Conservation (phyloP, 75 land plant genomes). For the Pseudotsuga menziesii region DNA sequence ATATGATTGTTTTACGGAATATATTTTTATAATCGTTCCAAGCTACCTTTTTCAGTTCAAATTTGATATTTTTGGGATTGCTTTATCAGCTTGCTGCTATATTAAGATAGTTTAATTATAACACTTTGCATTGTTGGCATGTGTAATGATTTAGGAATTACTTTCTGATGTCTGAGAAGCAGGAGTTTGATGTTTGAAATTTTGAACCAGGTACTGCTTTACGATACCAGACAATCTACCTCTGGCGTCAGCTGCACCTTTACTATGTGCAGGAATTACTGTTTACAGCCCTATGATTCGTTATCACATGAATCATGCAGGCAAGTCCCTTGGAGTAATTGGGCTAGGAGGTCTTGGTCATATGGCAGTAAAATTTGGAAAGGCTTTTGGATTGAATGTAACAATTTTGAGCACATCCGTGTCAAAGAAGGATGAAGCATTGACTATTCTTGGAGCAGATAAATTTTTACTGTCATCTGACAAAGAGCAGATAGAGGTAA, state of each 20-base stretch:
- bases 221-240: constrained; percentile 67
- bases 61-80: neutral
- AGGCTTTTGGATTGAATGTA: constrained; percentile 83
- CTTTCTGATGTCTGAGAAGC: constrained; percentile 1
- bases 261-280: constrained; percentile 89
- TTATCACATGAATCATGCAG: constrained; percentile 76
- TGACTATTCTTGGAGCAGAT: constrained; percentile 73
- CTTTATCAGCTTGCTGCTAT: neutral
- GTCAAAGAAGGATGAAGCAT: constrained; percentile 73
- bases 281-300: constrained; percentile 87
- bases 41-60: neutral
- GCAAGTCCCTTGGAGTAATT: constrained; percentile 77
- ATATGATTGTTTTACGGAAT: neutral
- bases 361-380: constrained; percentile 87
- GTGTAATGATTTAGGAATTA: neutral
- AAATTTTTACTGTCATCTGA: constrained; percentile 74
- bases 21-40: neutral
- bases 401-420: constrained; percentile 78
- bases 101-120: neutral
- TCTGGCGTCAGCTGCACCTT: constrained; percentile 64
- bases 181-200: constrained; percentile 1
- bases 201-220: constrained; percentile 42
- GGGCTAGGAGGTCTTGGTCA: constrained; percentile 95
- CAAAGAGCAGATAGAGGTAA: constrained; percentile 65
- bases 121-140: neutral